Conservation (phyloP, 163 green algal genomes). For the Chloromonas sp. region DNA sequence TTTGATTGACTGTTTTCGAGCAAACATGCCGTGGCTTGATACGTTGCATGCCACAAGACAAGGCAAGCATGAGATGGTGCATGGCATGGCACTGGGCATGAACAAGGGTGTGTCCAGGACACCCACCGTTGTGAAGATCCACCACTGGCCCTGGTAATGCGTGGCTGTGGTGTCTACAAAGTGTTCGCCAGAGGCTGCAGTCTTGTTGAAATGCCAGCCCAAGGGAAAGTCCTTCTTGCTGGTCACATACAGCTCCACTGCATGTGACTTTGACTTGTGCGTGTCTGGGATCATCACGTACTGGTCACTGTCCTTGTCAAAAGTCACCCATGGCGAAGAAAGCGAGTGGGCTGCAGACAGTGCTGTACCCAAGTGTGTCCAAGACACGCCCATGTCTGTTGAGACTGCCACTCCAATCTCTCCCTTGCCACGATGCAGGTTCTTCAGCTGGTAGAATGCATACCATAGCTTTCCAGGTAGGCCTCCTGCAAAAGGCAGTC, state of each 20-base stretch:
- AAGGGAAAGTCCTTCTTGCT: conserved; percentile 11
- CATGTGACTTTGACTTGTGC: not conserved
- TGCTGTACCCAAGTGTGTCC: conserved; percentile 16
- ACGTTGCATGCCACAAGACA: no score
- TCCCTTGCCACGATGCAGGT: conserved; percentile 11
- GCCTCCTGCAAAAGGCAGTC: not conserved
- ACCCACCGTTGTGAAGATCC: conserved; percentile 23
- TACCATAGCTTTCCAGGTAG: conserved; percentile 4
- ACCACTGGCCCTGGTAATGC: conserved; percentile 14
- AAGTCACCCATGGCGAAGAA: conserved; percentile 22
- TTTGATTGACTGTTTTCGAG: no score
- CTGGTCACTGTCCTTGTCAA: conserved; percentile 6
- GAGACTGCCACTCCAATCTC: conserved; percentile 21
- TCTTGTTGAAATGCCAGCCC: conserved; percentile 10
- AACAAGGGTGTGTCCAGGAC: no score
- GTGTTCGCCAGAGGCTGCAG: not conserved
- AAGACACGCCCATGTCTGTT: conserved; percentile 8
- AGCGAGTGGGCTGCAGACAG: conserved; percentile 17
- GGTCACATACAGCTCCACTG: conserved; percentile 12
- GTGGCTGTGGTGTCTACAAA: conserved; percentile 24
- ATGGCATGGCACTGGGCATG: no score
- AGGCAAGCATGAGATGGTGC: no score
- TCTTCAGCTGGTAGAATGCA: conserved; percentile 31
- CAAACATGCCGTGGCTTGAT: no score
- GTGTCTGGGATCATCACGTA: conserved; percentile 30